These are phyloP conservation scores for Termitomyces sp. DNA, from an alignment of 768 basidiomycete species.

Conservation along the genomic window DNA sequence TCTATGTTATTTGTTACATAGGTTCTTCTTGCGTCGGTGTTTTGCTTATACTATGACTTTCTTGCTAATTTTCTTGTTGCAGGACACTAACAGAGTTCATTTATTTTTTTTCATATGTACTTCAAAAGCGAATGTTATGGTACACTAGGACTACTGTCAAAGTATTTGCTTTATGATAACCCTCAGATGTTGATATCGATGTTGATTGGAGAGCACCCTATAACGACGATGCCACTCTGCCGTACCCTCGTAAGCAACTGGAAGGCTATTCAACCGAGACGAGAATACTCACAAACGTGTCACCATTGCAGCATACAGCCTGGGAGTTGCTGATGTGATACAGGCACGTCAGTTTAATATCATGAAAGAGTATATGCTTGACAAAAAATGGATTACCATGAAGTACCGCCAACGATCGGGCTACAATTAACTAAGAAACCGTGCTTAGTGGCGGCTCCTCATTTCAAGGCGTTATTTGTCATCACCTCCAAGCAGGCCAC, in stretches of 20 bases:
- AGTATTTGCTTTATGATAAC: background rate
- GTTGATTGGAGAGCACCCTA: conserved; percentile 15
- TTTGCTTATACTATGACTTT: too few species aligned
- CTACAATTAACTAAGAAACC: conserved; percentile 9
- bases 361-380: background rate
- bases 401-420: conserved; percentile 7
- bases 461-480: background rate
- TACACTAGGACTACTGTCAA: background rate
- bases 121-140: background rate
- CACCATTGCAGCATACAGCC: conserved; percentile 15
- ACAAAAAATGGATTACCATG: background rate
- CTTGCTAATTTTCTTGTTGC: too few species aligned
- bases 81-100: background rate
- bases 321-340: conserved; percentile 7
- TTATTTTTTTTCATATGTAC: background rate
- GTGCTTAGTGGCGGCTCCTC: background rate
- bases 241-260: background rate
- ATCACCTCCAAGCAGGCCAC: too few species aligned
- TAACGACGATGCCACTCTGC: conserved; percentile 11
- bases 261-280: background rate
- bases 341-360: background rate
- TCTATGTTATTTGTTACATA: too few species aligned
- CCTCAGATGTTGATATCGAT: conserved; percentile 13
- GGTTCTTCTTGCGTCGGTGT: too few species aligned
- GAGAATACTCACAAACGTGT: too few species aligned